Percentiles rank a stretch among this genome's conserved stretches.
Conservation (phyloP, 2,329 filamentous ascomycete species). For the Aspergillus sp. region DNA sequence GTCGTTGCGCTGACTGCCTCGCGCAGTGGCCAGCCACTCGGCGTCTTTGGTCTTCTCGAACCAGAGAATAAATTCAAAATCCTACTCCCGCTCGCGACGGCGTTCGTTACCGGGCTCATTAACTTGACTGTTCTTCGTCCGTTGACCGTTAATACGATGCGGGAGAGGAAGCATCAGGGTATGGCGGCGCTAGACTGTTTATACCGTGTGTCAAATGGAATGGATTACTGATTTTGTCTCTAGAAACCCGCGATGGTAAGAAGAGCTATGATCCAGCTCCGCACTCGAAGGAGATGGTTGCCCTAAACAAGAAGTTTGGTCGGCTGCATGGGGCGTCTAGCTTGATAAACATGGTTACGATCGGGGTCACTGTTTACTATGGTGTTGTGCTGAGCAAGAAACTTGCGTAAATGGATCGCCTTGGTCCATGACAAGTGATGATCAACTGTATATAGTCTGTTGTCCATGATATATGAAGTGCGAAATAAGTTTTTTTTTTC, state of each 20-base stretch:
- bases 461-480: neutral
- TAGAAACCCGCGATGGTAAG: conserved; percentile 86
- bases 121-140: conserved; percentile 78
- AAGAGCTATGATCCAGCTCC: conserved; percentile 78
- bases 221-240: neutral
- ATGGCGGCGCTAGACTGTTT: conserved; percentile 31
- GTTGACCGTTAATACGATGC: conserved; percentile 74
- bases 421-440: neutral
- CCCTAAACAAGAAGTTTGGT: conserved; percentile 77
- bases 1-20: conserved; percentile 81
- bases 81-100: conserved; percentile 69
- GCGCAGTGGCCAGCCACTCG: conserved; percentile 47
- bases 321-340: conserved; percentile 81
- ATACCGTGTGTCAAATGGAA: neutral
- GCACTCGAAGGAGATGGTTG: conserved; percentile 82
- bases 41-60: conserved; percentile 46
- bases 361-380: conserved; percentile 75
- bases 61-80: conserved; percentile 67
- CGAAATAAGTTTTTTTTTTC: neutral
- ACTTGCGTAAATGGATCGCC: conserved; percentile 14
- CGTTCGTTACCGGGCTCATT: conserved; percentile 70
- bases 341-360: conserved; percentile 73
- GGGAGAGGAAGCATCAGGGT: conserved; percentile 79
- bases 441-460: conserved; percentile 1
- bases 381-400: conserved; percentile 71